Evolutionary conservation across 441 rosid species (phyloP).

Genomic region (Corymbia calophylla): DNA sequence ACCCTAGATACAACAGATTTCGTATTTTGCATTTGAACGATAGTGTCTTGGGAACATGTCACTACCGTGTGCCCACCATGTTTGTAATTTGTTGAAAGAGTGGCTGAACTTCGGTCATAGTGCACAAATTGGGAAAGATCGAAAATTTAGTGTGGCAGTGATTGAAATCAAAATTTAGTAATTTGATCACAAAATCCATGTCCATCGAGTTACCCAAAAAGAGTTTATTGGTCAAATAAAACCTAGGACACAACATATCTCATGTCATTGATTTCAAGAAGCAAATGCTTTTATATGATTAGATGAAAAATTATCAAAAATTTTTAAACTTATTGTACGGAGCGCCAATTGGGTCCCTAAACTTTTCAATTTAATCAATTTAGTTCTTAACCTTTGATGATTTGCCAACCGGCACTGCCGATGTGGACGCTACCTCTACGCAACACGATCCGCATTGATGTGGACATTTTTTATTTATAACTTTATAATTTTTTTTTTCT

Average conservation of each 20-base stretch:
- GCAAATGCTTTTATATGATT: neutral
- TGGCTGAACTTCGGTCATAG: neutral
- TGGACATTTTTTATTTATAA: neutral
- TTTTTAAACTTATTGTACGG: neutral
- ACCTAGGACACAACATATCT: neutral
- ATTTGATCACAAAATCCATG: neutral
- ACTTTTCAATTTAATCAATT: neutral
- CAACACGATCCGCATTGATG: rapidly evolving
- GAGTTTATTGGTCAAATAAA: neutral
- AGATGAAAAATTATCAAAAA: neutral
- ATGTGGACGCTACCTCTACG: rapidly evolving
- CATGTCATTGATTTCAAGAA: neutral
- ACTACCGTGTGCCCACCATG: neutral
- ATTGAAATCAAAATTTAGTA: neutral
- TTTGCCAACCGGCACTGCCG: rapidly evolving
- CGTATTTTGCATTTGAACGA: too few relatives aligned
- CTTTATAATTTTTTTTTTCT: too few relatives aligned
- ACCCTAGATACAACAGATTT: too few relatives aligned
- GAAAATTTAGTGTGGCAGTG: neutral
- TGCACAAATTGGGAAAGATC: neutral
- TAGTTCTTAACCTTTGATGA: rapidly evolving
- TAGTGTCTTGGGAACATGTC: neutral
- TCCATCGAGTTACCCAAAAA: neutral
- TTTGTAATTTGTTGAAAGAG: neutral
- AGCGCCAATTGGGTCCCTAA: neutral